Base-by-base conservation (phyloP, 495 filamentous ascomycete genomes). In the Diplogelasinospora grovesii region DNA sequence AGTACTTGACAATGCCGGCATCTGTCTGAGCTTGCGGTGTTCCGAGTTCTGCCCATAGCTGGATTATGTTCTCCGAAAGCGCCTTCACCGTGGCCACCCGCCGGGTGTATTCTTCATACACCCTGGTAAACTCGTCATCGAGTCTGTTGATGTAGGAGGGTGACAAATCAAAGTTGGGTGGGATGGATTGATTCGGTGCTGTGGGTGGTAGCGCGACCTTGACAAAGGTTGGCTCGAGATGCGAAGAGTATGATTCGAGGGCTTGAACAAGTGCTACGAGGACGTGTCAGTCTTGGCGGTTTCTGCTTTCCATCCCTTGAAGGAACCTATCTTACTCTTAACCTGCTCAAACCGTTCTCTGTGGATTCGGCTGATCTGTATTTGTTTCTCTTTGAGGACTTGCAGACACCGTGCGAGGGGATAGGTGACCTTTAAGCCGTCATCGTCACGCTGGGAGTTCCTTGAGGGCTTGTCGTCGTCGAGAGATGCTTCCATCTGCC, bases 21-120 rank as follows among this genome's bases (percentile, higher is more conserved):
- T 97, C 92, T n/a, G 86, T 90, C 55, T 97, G 90, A 11, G 82
- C 85, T 57, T 90, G 86, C 2, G 92, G 86, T 7, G 82, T 90
- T 18, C 93, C 92, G 14, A 99, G 74, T 55, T 99, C 92, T 1
- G 86, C 86, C 88, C 92, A 99, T 2, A 97, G 73, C 51, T 83
- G 83, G 56, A 99, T 89, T 36, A 95, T 88, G 33, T 94, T 81
- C 46, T 93, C 85, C 3, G 78, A 76, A 0, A 87, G 61, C 8
- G 77, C 61, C 56, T 83, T 77, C n/a, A 96, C 88, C 3, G 73
- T 78, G 2, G 72, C 70, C 18, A 93, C 64, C 25, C 92, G 85
- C 25, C 81, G 82, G 25, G 77, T 83, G 53, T 96, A 99, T 60
- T 96, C 93, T 59, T 96, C 85, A 56, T 95, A 95, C 18, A 99